Evolutionary conservation across 2,329 filamentous ascomycete genomes (phyloP).

Genomic region (Pseudocercospora macadamiae): DNA sequence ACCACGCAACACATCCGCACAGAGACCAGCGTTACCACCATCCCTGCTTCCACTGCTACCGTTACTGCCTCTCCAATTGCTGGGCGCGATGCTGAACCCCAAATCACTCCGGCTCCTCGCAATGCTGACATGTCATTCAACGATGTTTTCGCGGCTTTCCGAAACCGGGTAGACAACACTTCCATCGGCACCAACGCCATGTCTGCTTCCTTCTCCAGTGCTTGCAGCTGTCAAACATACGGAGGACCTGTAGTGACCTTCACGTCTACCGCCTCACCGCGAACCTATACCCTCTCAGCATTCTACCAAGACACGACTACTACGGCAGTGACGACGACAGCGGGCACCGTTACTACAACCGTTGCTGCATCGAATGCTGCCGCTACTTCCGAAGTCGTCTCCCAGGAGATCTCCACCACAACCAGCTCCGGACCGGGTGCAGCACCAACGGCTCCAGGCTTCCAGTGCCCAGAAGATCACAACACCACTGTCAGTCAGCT

Average conservation of each 20-base stretch:
- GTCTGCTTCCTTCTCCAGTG: conserved; percentile 36
- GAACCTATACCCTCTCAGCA: conserved; percentile 24
- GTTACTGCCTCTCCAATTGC: conserved; percentile 27
- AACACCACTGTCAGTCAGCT: conserved; percentile 37
- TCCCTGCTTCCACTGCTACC: conserved; percentile 32
- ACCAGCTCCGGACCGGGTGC: conserved; percentile 13
- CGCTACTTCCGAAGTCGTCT: not conserved
- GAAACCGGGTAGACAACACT: conserved; percentile 22
- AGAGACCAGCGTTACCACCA: conserved; percentile 22
- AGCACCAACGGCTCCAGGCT: conserved; percentile 33
- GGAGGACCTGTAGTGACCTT: conserved; percentile 30
- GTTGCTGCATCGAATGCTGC: conserved; percentile 13
- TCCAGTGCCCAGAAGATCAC: conserved; percentile 39
- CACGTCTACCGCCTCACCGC: conserved; percentile 33
- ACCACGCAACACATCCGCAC: conserved; percentile 29
- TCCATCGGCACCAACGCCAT: conserved; percentile 21
- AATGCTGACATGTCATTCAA: conserved; percentile 11
- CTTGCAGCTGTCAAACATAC: conserved; percentile 37
- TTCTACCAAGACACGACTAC: conserved; percentile 29
- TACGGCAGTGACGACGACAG: conserved; percentile 23
- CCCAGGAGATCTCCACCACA: not conserved
- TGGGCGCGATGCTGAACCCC: conserved; percentile 26
- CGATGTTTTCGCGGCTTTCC: conserved; percentile 27
- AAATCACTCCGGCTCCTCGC: conserved; percentile 21
- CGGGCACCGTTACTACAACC: conserved; percentile 22